Evolutionary conservation across 1,284 basidiomycete genomes (phyloP).

Genomic region (Megacollybia platyphylla): DNA sequence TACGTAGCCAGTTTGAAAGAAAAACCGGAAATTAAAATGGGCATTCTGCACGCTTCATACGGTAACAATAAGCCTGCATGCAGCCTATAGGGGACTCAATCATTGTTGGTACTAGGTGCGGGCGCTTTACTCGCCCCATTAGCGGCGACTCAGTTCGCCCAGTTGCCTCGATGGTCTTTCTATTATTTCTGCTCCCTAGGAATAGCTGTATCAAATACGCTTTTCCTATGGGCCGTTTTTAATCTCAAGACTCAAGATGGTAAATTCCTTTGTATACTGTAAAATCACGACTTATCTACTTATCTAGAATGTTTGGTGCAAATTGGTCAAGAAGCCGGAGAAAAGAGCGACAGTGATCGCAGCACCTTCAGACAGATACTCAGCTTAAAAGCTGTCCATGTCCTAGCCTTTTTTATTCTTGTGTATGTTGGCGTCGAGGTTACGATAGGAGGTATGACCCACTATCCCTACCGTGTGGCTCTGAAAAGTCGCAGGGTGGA

Average conservation of each 20-base stretch:
- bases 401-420: constrained; percentile 36
- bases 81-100: not conserved
- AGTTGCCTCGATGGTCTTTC: constrained; percentile 40
- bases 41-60: constrained; percentile 8
- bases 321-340: constrained; percentile 16
- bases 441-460: constrained; percentile 19
- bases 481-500: constrained; percentile 17
- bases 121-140: constrained; percentile 52
- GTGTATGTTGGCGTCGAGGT: constrained; percentile 50
- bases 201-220: constrained; percentile 32
- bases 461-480: not conserved
- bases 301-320: constrained; percentile 13
- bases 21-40: constrained; percentile 6
- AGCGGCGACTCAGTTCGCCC: constrained; percentile 50
- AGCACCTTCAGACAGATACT: constrained; percentile 40
- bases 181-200: constrained; percentile 53
- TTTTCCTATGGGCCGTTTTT: constrained; percentile 35
- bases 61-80: not conserved
- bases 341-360: constrained; percentile 14
- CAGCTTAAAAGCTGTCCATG: constrained; percentile 30
- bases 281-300: not conserved
- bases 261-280: constrained; percentile 10
- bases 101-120: constrained; percentile 22
- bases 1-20: constrained; percentile 5
- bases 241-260: constrained; percentile 43